Percentiles rank a stretch among this genome's conserved stretches.
These are phyloP conservation scores for Hyaloscypha variabilis DNA, from an alignment of 495 filamentous ascomycete genomes.

Conservation along the genomic window DNA sequence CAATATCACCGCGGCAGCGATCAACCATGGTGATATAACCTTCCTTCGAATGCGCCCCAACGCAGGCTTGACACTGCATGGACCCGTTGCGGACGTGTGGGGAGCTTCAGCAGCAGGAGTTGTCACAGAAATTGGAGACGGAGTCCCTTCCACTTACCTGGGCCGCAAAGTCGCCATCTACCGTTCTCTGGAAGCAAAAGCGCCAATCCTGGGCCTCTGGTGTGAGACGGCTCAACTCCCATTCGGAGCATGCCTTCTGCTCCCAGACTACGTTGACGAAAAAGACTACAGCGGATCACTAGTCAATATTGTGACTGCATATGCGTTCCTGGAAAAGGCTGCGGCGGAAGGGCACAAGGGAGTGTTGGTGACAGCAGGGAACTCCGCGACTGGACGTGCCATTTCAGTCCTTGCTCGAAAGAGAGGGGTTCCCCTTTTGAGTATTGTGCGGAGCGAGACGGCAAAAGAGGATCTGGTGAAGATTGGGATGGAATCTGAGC, in stretches of 20 bases:
- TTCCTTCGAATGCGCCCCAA: not conserved
- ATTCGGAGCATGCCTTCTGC: not conserved
- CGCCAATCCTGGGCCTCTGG: not conserved
- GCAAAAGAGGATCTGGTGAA: not conserved
- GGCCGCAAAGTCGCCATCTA: constrained; percentile 5
- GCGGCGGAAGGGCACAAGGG: not conserved
- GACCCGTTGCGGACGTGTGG: not conserved
- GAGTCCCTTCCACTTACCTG: not conserved
- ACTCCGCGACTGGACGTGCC: constrained; percentile 3
- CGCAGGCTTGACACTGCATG: not conserved
- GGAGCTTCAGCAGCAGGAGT: constrained; percentile 1
- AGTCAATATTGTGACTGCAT: not conserved
- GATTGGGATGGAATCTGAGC: not conserved
- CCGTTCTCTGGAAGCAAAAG: not conserved
- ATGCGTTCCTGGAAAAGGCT: not conserved
- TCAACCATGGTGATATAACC: constrained; percentile 1
- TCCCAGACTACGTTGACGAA: not conserved
- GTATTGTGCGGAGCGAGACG: constrained; percentile 1
- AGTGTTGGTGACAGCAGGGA: not conserved
- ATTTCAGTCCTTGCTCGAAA: not conserved
- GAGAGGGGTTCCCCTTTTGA: not conserved
- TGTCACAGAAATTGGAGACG: not conserved
- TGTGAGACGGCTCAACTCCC: constrained; percentile 2
- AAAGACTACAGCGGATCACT: constrained; percentile 6
- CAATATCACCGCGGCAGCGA: not conserved